These are phyloP conservation scores for Passalora sequoiae DNA, from an alignment of 2,329 filamentous ascomycete species.

Conservation along the genomic window DNA sequence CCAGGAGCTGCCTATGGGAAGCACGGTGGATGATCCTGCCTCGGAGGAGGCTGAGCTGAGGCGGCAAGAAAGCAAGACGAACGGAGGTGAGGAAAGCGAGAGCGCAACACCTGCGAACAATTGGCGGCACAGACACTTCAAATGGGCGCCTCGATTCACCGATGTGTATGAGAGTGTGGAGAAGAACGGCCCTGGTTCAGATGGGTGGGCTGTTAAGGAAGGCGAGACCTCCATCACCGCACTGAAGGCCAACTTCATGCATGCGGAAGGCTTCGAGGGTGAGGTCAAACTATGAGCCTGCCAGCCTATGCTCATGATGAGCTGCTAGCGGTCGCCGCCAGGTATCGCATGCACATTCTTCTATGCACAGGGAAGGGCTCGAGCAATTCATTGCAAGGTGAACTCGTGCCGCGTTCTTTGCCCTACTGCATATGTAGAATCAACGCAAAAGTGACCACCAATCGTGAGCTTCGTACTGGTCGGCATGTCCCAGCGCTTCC, in stretches of 20 bases:
- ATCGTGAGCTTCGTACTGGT: too few relatives aligned
- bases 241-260: slow-evolving; percentile 88
- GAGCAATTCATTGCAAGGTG: too few relatives aligned
- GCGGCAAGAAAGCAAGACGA: slow-evolving; percentile 50
- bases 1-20: slow-evolving; percentile 64
- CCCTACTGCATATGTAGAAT: too few relatives aligned
- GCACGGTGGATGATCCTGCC: slow-evolving; percentile 53
- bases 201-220: slow-evolving; percentile 88
- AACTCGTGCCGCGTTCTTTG: too few relatives aligned
- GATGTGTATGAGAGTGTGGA: slow-evolving; percentile 88
- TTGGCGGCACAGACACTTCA: slow-evolving; percentile 81
- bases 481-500: too few relatives aligned
- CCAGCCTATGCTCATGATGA: too few relatives aligned
- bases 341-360: too few relatives aligned
- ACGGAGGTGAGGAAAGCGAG: slow-evolving; percentile 32
- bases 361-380: too few relatives aligned
- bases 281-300: slow-evolving; percentile 78
- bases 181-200: slow-evolving; percentile 70
- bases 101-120: slow-evolving; percentile 34
- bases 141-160: slow-evolving; percentile 82
- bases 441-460: too few relatives aligned
- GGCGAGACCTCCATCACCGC: slow-evolving; percentile 87
- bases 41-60: slow-evolving; percentile 68
- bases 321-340: too few relatives aligned
- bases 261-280: slow-evolving; percentile 59